phyloP scores from a whole-genome alignment of 1,284 basidiomycete species.

The Filobasidium uniguttulatum region DNA sequence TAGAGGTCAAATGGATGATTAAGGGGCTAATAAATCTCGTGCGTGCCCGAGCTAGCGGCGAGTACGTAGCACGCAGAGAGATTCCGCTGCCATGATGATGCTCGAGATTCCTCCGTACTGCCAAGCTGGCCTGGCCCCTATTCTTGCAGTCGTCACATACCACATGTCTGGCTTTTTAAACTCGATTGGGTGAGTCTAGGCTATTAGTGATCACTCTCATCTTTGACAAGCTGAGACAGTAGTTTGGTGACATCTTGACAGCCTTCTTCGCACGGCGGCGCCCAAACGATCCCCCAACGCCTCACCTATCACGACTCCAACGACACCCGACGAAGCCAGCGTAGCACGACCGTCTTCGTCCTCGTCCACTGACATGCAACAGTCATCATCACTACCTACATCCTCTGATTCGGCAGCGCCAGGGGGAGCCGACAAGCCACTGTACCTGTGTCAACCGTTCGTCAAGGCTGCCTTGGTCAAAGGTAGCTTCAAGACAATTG shows the following conservation, averaged over 20 bases:
- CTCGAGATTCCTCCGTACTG: too few species aligned
- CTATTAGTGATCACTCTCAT: not conserved
- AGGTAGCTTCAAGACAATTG: slow-evolving; percentile 97
- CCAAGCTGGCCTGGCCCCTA: too few species aligned
- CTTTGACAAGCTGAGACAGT: not conserved
- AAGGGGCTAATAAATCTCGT: too few species aligned
- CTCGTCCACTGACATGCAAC: not conserved
- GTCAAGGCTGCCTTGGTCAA: slow-evolving; percentile 94
- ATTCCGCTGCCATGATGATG: too few species aligned
- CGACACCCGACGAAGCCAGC: not conserved
- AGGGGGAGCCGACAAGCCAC: slow-evolving; percentile 37
- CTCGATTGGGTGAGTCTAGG: slow-evolving; percentile 1
- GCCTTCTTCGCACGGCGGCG: slow-evolving; percentile 1
- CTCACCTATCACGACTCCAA: not conserved
- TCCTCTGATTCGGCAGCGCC: too few species aligned
- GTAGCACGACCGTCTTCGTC: not conserved
- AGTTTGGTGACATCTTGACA: not conserved
- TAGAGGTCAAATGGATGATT: too few species aligned
- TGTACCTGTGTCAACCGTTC: slow-evolving; percentile 89
- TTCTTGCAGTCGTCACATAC: too few species aligned
- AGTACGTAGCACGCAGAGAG: too few species aligned
- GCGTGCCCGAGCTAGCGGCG: too few species aligned
- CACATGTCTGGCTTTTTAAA: slow-evolving; percentile 1
- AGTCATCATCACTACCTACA: not conserved
- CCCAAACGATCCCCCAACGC: slow-evolving; percentile 1